Percentiles rank a stretch among this genome's conserved stretches.
These are phyloP conservation scores for Triticum aestivum DNA, from an alignment of 176 grass and related monocot species.

Conservation along the genomic window DNA sequence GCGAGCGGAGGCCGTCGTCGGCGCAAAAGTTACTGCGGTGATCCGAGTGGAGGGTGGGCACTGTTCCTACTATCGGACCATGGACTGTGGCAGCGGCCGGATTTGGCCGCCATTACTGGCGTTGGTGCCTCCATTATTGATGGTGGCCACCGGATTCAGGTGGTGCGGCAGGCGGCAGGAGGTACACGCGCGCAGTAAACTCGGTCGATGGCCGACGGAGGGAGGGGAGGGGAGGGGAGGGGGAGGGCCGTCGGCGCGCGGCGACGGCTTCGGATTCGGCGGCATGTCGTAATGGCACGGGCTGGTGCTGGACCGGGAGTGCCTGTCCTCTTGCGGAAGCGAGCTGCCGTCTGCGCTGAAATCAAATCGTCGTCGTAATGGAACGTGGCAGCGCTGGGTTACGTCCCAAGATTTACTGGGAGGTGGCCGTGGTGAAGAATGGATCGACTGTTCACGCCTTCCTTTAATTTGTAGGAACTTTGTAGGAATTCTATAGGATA, in stretches of 20 bases:
- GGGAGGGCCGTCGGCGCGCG: background rate
- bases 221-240: background rate
- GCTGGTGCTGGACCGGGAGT: background rate
- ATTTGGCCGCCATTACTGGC: background rate
- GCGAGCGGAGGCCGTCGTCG: too few species aligned
- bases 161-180: background rate
- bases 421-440: background rate
- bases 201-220: background rate
- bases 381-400: background rate
- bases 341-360: background rate
- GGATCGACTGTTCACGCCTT: background rate
- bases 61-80: background rate
- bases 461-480: too few species aligned
- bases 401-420: background rate
- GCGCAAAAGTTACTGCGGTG: background rate
- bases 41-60: background rate
- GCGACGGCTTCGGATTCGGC: background rate
- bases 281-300: background rate
- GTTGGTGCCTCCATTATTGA: constrained; percentile 3
- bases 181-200: background rate
- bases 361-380: background rate
- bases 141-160: constrained; percentile 11
- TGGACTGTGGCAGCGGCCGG: background rate
- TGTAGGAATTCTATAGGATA: too few species aligned
- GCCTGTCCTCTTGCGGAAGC: background rate